Conservation (phyloP, 1,284 basidiomycete genomes). For the Boletus hoseneyae region DNA sequence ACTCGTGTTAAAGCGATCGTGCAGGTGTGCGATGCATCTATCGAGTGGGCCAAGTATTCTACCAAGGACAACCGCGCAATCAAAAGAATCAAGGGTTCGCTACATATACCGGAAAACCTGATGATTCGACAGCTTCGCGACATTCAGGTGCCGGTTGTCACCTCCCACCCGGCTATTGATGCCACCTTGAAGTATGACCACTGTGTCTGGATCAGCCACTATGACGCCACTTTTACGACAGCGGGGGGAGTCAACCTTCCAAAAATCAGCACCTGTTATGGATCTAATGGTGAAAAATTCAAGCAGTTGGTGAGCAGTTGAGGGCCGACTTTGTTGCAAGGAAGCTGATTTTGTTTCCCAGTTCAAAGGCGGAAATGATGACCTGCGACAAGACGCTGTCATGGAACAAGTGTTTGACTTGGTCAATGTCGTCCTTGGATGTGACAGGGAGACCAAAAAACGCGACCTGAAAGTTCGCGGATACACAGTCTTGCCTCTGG, state of each 20-base stretch:
- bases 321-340: not conserved
- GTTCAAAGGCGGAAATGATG: slow-evolving; percentile 93
- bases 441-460: slow-evolving; percentile 73
- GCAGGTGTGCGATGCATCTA: slow-evolving; percentile 66
- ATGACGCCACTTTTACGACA: slow-evolving; percentile 55
- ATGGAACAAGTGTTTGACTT: slow-evolving; percentile 98
- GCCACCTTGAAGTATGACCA: slow-evolving; percentile 62
- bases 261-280: slow-evolving; percentile 75
- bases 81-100: slow-evolving; percentile 23
- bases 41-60: slow-evolving; percentile 76
- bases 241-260: slow-evolving; percentile 85
- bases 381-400: slow-evolving; percentile 94
- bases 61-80: slow-evolving; percentile 36
- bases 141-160: slow-evolving; percentile 79
- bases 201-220: slow-evolving; percentile 66
- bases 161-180: slow-evolving; percentile 71
- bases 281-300: slow-evolving; percentile 66
- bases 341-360: slow-evolving; percentile 2
- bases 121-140: slow-evolving; percentile 49
- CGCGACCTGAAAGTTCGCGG: slow-evolving; percentile 76
- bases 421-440: slow-evolving; percentile 75
- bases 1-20: slow-evolving; percentile 60
- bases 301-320: slow-evolving; percentile 72
- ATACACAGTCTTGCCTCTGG: slow-evolving; percentile 89
- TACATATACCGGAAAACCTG: slow-evolving; percentile 41